These are phyloP conservation scores for Cercophora samala DNA, from an alignment of 495 filamentous ascomycete genomes.

Conservation along the genomic window DNA sequence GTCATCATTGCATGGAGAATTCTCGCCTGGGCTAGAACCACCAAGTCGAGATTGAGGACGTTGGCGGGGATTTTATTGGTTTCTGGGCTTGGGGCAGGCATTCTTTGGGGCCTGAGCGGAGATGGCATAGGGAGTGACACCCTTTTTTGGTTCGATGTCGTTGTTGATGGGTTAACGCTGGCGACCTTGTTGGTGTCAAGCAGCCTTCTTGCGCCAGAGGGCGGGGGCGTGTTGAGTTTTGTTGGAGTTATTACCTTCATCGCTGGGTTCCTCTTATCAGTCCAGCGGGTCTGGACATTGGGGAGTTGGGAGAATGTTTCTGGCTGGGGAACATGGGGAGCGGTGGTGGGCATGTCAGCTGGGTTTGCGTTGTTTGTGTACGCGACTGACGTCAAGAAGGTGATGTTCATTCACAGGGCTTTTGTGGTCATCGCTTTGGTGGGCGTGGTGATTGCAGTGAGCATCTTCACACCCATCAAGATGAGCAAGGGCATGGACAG, in stretches of 20 bases:
- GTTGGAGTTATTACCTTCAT: constrained; percentile 39
- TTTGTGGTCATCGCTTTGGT: constrained; percentile 36
- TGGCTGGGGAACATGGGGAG: constrained; percentile 25
- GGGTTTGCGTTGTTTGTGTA: constrained; percentile 43
- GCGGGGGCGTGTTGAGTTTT: constrained; percentile 35
- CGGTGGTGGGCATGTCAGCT: constrained; percentile 32
- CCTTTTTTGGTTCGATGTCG: constrained; percentile 41
- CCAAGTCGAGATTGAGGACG: constrained; percentile 39
- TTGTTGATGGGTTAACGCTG: constrained; percentile 40
- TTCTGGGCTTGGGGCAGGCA: constrained; percentile 21
- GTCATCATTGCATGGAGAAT: constrained; percentile 43
- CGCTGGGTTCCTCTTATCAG: constrained; percentile 31
- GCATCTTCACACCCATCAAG: constrained; percentile 30
- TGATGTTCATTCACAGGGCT: constrained; percentile 41
- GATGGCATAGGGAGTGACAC: constrained; percentile 26
- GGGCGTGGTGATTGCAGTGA: constrained; percentile 30
- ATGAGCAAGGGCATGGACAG: constrained; percentile 12
- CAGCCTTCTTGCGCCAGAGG: constrained; percentile 38
- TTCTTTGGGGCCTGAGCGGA: constrained; percentile 16
- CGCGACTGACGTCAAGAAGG: constrained; percentile 36
- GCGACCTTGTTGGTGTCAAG: constrained; percentile 39
- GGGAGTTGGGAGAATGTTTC: constrained; percentile 43
- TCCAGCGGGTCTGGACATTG: constrained; percentile 27
- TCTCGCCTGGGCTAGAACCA: constrained; percentile 46
- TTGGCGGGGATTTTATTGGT: constrained; percentile 37